These are phyloP conservation scores for Paramecium primaurelia DNA, from an alignment of 73 alveolate genomes.

Conservation along the genomic window DNA sequence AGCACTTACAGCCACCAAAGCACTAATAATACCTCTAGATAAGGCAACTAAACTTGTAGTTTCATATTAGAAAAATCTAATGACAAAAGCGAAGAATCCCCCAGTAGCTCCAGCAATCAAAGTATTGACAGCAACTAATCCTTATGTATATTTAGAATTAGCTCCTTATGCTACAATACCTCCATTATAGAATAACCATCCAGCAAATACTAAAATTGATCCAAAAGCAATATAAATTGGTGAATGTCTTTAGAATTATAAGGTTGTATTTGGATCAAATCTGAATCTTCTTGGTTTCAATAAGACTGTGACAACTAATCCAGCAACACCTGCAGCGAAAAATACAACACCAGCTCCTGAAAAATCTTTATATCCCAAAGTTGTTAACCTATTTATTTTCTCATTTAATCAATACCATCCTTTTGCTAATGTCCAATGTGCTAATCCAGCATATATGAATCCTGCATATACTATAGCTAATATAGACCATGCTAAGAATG, in stretches of 20 bases:
- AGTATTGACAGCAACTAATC: neutral
- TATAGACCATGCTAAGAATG: slow-evolving; percentile 24
- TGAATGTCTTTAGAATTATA: neutral
- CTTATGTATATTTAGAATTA: neutral
- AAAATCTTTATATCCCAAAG: slow-evolving; percentile 36
- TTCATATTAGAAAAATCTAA: neutral
- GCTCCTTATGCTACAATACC: neutral
- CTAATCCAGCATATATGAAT: slow-evolving; percentile 22
- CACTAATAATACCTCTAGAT: neutral
- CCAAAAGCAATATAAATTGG: slow-evolving; percentile 23
- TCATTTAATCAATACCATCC: neutral
- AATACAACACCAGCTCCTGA: slow-evolving; percentile 34
- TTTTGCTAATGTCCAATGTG: neutral
- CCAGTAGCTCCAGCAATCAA: slow-evolving; percentile 20
- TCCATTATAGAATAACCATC: neutral
- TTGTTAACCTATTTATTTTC: neutral
- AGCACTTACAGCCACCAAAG: slow-evolving; percentile 27
- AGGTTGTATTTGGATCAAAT: neutral
- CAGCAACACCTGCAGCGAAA: slow-evolving; percentile 35
- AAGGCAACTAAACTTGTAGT: neutral
- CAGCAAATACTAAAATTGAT: neutral
- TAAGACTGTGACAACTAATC: neutral
- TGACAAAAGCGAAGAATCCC: neutral
- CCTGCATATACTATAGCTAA: neutral
- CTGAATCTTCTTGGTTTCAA: slow-evolving; percentile 35